Evolutionary conservation across 805 yeast genomes (phyloP).

Genomic region (Millerozyma miso): DNA sequence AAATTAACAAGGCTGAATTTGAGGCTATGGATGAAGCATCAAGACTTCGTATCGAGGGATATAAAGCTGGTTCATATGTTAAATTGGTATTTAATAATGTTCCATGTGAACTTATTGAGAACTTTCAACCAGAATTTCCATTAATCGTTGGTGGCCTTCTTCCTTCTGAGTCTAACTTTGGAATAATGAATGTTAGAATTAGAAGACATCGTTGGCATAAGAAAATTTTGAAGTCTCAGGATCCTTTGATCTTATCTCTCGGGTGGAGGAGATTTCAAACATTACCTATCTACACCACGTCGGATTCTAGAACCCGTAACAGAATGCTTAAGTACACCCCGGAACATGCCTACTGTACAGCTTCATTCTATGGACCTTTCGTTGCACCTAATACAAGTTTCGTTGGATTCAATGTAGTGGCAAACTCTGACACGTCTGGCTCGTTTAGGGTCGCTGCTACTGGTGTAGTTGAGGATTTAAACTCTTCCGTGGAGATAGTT

Average conservation of each 20-base stretch:
- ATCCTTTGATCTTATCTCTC: constrained; percentile 85
- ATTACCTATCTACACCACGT: constrained; percentile 89
- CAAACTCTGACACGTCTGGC: constrained; percentile 78
- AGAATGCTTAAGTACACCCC: constrained; percentile 98
- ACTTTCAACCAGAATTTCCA: constrained; percentile 82
- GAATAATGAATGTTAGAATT: constrained; percentile 85
- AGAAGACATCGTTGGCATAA: constrained; percentile 99
- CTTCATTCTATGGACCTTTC: constrained; percentile 93
- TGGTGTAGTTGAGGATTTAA: constrained; percentile 92
- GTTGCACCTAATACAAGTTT: constrained; percentile 97
- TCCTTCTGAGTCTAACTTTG: constrained; percentile 88
- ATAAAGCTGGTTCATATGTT: constrained; percentile 89
- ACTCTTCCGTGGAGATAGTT: constrained; percentile 86
- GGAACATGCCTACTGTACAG: constrained; percentile 94
- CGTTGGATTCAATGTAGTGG: constrained; percentile 89
- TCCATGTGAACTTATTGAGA: constrained; percentile 87
- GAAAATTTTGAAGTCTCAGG: constrained; percentile 89
- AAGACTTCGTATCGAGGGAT: constrained; percentile 83
- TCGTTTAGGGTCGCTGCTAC: constrained; percentile 95
- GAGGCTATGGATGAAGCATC: constrained; percentile 72
- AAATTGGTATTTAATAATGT: constrained; percentile 76
- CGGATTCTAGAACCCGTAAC: constrained; percentile 96
- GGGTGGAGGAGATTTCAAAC: constrained; percentile 99
- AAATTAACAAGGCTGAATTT: constrained; percentile 80
- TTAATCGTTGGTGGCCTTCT: constrained; percentile 86